Evolutionary conservation across 306 rosid genomes (phyloP).

Genomic region (Cicer pinnatifidum): DNA sequence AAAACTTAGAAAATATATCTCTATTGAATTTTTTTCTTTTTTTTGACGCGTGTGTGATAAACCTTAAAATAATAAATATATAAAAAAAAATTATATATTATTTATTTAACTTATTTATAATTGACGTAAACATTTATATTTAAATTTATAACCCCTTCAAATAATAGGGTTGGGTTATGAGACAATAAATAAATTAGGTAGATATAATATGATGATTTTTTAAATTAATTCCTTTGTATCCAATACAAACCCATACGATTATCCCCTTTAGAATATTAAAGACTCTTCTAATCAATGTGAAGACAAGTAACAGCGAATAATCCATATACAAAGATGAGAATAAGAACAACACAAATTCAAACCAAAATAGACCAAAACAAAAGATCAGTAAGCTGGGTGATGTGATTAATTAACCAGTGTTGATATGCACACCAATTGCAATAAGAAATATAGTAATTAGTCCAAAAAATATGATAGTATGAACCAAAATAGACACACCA

Average conservation of each 20-base stretch:
- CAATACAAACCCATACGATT: neutral
- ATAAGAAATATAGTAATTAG: constrained; percentile 69
- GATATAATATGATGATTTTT: neutral
- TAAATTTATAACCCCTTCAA: too few relatives aligned
- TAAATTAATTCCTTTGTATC: neutral
- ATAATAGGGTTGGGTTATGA: too few relatives aligned
- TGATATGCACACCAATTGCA: constrained; percentile 67
- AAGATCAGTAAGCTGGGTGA: neutral
- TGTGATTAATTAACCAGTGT: constrained; percentile 47
- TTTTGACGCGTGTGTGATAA: too few relatives aligned
- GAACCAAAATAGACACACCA: constrained; percentile 59
- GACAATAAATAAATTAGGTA: neutral
- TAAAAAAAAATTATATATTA: too few relatives aligned
- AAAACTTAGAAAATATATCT: too few relatives aligned
- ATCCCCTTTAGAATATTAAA: neutral
- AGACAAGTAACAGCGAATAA: neutral
- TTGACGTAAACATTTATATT: too few relatives aligned
- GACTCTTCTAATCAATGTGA: neutral
- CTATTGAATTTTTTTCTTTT: too few relatives aligned
- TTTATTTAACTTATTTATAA: too few relatives aligned
- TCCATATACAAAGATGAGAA: neutral
- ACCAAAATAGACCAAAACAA: neutral
- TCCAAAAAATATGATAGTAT: constrained; percentile 69
- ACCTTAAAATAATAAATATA: too few relatives aligned
- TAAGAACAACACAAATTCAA: neutral